Evolutionary conservation across 179 eudicot genomes (phyloP).

Genomic region (Dionaea muscipula): DNA sequence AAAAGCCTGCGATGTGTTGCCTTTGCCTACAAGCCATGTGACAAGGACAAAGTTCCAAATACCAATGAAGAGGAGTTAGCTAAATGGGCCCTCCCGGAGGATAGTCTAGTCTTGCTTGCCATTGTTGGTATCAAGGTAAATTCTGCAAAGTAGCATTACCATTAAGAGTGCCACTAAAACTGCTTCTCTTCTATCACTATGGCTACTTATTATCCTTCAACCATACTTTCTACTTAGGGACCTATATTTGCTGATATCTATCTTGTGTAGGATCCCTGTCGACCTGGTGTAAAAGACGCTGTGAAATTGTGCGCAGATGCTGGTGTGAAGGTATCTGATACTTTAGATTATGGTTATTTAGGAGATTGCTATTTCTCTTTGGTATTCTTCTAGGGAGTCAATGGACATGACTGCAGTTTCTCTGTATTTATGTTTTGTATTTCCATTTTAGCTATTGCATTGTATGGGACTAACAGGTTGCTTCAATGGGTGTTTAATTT

Average conservation of each 20-base stretch:
- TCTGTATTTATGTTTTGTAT: background rate
- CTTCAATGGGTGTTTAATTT: background rate
- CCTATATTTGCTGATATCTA: constrained; percentile 4
- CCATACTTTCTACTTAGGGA: background rate
- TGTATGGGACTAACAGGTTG: background rate
- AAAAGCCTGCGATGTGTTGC: constrained; percentile 89
- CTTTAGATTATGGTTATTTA: too few species aligned
- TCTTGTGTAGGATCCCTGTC: constrained; percentile 76
- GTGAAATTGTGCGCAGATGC: constrained; percentile 62
- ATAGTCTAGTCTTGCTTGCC: constrained; percentile 58
- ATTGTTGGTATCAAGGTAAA: constrained; percentile 84
- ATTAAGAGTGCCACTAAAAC: background rate
- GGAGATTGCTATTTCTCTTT: too few species aligned
- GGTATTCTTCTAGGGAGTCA: too few species aligned
- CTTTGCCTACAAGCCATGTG: constrained; percentile 53
- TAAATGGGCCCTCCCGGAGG: constrained; percentile 68
- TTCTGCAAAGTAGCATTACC: background rate
- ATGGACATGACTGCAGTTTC: background rate
- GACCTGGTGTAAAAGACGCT: constrained; percentile 89
- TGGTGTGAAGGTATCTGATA: constrained; percentile 63
- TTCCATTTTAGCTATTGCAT: background rate
- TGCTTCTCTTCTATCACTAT: background rate
- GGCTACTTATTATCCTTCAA: background rate
- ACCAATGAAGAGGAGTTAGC: constrained; percentile 53
- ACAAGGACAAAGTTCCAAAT: constrained; percentile 47